Base-by-base conservation (phyloP, 192 early-diverging fungal genomes). In the Physocladia obscura region DNA sequence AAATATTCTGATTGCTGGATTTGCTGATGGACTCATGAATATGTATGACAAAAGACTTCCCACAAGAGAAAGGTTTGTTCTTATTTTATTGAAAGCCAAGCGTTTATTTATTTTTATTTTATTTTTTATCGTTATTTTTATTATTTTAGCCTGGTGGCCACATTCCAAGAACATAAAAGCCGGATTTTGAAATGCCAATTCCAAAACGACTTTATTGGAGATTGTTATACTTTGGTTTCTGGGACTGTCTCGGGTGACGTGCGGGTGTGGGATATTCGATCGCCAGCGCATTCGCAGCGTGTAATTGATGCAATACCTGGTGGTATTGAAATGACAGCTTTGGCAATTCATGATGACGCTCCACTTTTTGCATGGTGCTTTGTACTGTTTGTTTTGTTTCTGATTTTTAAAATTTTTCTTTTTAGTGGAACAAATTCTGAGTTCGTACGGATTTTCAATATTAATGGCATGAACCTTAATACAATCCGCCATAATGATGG, bases 21-120 rank as follows among this genome's bases (percentile, higher is more conserved):
- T 86, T 79, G 87, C 78, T 4, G 90, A 94, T 77, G 91, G 91
- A 2, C 63, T 76, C 1, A 75, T 93, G n/a, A 77, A 86, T 50
- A 71, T 90, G 21, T 93, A 88, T 77, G 91, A 94, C 72, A 76
- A 84, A 37, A 67, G 91, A 49, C 50, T 86, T 31, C 75, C 77
- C 1, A 65, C 81, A 5, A 68, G 77, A 31, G 77, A 87, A 58
- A 85, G 86, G 81, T 89, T 72, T 21, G 73, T 77, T 2, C 15
- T 19, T 50, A 40, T 4, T 2, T 48, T 17, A 48, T 17, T 44
- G 8, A 13, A n/a, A 44, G 40, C 8, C n/a, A 44, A 13, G 11
- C 8, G 40, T 44, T 44, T 13, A 44, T n/a, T 44, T 44, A 13
- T 8, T 44, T 44, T 44, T 44, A 13, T 44, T 26, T 13, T 2